A percentile compares a stretch with the other conserved stretches of the same genome.
Conservation (phyloP, 805 yeast genomes). For the Nakazawaea populi region DNA sequence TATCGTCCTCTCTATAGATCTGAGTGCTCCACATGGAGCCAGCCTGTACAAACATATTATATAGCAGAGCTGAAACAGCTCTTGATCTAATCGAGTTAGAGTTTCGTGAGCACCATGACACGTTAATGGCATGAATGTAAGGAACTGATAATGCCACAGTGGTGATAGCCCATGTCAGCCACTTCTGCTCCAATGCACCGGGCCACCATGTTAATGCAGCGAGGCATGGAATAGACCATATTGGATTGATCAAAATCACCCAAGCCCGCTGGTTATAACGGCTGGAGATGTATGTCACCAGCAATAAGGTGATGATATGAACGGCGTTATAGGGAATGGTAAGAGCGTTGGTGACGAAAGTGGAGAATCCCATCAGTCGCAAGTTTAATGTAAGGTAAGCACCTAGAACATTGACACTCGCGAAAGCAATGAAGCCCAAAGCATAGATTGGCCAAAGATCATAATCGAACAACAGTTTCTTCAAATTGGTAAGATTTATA, state of each 20-base stretch:
- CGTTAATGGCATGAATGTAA: slow-evolving; percentile 48
- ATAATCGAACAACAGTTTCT: slow-evolving; percentile 38
- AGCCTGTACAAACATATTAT: slow-evolving; percentile 59
- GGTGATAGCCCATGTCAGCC: slow-evolving; percentile 19
- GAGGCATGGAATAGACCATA: slow-evolving; percentile 20
- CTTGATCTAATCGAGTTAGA: slow-evolving; percentile 59
- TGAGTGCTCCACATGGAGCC: slow-evolving; percentile 49
- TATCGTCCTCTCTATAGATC: slow-evolving; percentile 51
- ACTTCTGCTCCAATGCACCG: slow-evolving; percentile 19
- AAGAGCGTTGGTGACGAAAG: slow-evolving; percentile 45
- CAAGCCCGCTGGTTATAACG: slow-evolving; percentile 21
- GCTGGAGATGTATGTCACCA: slow-evolving; percentile 32
- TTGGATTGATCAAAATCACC: slow-evolving; percentile 18
- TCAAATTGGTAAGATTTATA: slow-evolving; percentile 32
- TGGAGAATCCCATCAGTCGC: slow-evolving; percentile 43
- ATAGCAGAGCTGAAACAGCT: slow-evolving; percentile 59
- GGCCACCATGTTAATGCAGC: slow-evolving; percentile 22
- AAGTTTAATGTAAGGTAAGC: slow-evolving; percentile 44
- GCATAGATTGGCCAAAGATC: slow-evolving; percentile 52
- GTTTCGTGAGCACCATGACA: slow-evolving; percentile 57
- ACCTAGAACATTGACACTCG: slow-evolving; percentile 30
- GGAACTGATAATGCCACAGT: slow-evolving; percentile 34
- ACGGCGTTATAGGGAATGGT: slow-evolving; percentile 43
- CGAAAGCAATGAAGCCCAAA: slow-evolving; percentile 36
- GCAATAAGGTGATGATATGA: slow-evolving; percentile 28